These are phyloP conservation scores for Termitomyces sp. DNA, from an alignment of 768 basidiomycete genomes.

Conservation along the genomic window DNA sequence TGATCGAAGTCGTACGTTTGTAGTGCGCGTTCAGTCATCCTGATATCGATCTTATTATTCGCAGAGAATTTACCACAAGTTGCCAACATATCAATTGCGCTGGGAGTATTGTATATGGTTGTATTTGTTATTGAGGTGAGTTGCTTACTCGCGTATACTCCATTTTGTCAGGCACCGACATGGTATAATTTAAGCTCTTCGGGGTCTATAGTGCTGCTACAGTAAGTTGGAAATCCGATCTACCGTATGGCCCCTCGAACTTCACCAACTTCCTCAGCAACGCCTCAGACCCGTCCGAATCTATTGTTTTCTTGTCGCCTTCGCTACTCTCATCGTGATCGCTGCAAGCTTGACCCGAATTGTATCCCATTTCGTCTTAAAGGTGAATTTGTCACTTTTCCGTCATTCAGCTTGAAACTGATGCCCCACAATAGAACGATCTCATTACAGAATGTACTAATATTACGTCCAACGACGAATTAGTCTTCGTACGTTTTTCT, in stretches of 20 bases:
- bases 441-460: slow-evolving; percentile 51
- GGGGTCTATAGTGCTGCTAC: slow-evolving; percentile 45
- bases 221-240: slow-evolving; percentile 33
- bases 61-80: slow-evolving; percentile 38
- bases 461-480: slow-evolving; percentile 26
- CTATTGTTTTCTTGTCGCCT: slow-evolving; percentile 46
- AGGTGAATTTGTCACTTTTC: slow-evolving; percentile 33
- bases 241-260: background rate
- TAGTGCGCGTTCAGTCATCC: background rate
- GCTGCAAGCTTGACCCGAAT: slow-evolving; percentile 49
- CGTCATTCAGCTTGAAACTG: background rate
- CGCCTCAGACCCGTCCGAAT: slow-evolving; percentile 44
- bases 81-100: slow-evolving; percentile 47
- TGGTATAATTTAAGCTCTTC: slow-evolving; percentile 25
- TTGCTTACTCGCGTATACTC: background rate
- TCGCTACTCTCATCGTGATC: slow-evolving; percentile 42
- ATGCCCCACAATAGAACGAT: slow-evolving; percentile 34
- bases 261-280: slow-evolving; percentile 34
- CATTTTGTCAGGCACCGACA: background rate
- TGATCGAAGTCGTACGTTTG: slow-evolving; percentile 41
- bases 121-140: slow-evolving; percentile 44
- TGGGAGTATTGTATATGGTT: slow-evolving; percentile 53
- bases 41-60: background rate
- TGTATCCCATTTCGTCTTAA: slow-evolving; percentile 62
- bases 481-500: slow-evolving; percentile 29